phyloP scores from a whole-genome alignment of 1,284 basidiomycete species.

The Tetrapyrgos nigripes region DNA sequence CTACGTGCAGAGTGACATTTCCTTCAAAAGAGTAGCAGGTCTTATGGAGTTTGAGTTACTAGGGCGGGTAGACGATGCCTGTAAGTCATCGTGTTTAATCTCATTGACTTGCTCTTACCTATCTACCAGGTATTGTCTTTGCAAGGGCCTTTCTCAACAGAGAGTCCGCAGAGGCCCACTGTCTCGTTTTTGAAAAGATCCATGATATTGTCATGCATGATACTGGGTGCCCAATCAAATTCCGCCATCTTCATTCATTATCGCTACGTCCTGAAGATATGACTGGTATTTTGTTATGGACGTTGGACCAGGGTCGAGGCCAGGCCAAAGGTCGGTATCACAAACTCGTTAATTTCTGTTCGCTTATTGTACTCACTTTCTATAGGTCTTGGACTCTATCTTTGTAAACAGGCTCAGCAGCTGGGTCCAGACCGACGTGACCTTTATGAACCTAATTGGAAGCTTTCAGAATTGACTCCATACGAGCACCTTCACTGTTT shows the following conservation, averaged over 20 bases:
- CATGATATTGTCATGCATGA: slow-evolving; percentile 4
- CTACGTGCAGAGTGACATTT: too few species aligned
- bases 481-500: slow-evolving; percentile 11
- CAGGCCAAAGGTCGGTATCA: too few species aligned
- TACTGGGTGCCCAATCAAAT: slow-evolving; percentile 1
- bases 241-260: slow-evolving; percentile 2
- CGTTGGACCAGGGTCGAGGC: too few species aligned
- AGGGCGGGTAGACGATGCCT: too few species aligned
- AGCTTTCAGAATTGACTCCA: neutral
- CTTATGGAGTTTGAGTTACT: too few species aligned
- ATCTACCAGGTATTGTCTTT: slow-evolving; percentile 15
- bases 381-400: too few species aligned
- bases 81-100: too few species aligned
- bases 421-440: neutral
- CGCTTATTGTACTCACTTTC: too few species aligned
- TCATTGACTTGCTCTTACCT: neutral
- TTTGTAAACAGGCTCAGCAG: too few species aligned
- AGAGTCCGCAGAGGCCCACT: slow-evolving; percentile 14
- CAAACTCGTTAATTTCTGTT: too few species aligned
- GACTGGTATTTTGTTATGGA: too few species aligned
- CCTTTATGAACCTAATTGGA: slow-evolving; percentile 4
- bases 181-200: neutral
- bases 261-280: neutral
- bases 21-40: too few species aligned
- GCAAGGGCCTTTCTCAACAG: slow-evolving; percentile 2